Percentiles rank a stretch among this genome's conserved stretches.
These are phyloP conservation scores for Rusavskia elegans DNA, from an alignment of 495 filamentous ascomycete genomes.

Conservation along the genomic window DNA sequence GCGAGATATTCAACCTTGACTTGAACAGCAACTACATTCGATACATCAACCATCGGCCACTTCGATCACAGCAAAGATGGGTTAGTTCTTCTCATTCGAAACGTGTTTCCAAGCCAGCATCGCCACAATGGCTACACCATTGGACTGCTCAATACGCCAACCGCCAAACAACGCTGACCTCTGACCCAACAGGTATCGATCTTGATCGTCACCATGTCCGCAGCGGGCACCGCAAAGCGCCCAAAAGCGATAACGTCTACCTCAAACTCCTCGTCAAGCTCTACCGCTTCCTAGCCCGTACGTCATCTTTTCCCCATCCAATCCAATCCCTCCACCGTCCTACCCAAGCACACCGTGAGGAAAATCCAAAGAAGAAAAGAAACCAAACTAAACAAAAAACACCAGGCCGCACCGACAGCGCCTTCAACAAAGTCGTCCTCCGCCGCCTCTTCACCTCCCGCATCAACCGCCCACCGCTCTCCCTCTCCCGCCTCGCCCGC, in stretches of 20 bases:
- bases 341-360: conserved; percentile 13
- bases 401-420: conserved; percentile 80
- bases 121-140: neutral
- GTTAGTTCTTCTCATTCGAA: neutral
- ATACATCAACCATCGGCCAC: neutral
- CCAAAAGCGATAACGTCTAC: conserved; percentile 97
- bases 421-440: conserved; percentile 95
- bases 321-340: conserved; percentile 28
- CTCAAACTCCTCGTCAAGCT: conserved; percentile 96
- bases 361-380: neutral
- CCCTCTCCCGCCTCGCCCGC: conserved; percentile 71
- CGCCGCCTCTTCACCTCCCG: conserved; percentile 94
- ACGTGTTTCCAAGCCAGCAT: neutral
- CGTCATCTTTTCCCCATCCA: conserved; percentile 23
- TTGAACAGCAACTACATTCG: neutral
- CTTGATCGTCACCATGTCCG: conserved; percentile 71
- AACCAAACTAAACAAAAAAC: neutral
- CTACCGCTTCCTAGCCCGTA: conserved; percentile 96
- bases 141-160: neutral
- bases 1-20: conserved; percentile 3
- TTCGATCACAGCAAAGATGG: conserved; percentile 9
- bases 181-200: conserved; percentile 39
- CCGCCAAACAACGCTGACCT: neutral
- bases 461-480: conserved; percentile 92
- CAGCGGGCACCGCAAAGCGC: conserved; percentile 78